These are phyloP conservation scores for Grosmannia clavigera DNA, from an alignment of 2,329 filamentous ascomycete species.

Conservation along the genomic window DNA sequence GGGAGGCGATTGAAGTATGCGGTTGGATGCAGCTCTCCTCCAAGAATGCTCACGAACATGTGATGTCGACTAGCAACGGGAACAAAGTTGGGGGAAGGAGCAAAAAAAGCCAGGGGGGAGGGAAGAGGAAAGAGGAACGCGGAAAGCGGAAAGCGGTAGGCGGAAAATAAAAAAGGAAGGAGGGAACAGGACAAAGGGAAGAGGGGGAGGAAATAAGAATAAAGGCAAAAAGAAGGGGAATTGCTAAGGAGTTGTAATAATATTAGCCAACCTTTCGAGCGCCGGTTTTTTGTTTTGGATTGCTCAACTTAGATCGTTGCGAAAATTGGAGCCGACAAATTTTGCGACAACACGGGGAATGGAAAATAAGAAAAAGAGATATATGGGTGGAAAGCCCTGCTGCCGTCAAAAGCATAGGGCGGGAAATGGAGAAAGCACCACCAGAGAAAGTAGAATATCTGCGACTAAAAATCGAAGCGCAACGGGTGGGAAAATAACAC, in stretches of 20 bases:
- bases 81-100: background rate
- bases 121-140: background rate
- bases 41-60: background rate
- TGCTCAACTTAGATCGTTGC: background rate
- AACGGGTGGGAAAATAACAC: background rate
- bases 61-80: background rate
- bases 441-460: background rate
- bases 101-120: background rate
- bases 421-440: background rate
- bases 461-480: background rate
- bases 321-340: slow-evolving; percentile 4
- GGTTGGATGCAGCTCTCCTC: background rate
- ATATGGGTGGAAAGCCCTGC: background rate
- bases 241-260: background rate
- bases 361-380: background rate
- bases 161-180: background rate
- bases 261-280: background rate
- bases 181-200: background rate
- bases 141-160: background rate
- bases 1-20: background rate
- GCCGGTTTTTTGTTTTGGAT: slow-evolving; percentile 1
- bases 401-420: background rate
- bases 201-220: background rate
- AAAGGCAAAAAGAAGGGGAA: background rate
- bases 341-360: background rate